Evolutionary conservation across 768 basidiomycete genomes (phyloP).

Genomic region (Russula abietina): DNA sequence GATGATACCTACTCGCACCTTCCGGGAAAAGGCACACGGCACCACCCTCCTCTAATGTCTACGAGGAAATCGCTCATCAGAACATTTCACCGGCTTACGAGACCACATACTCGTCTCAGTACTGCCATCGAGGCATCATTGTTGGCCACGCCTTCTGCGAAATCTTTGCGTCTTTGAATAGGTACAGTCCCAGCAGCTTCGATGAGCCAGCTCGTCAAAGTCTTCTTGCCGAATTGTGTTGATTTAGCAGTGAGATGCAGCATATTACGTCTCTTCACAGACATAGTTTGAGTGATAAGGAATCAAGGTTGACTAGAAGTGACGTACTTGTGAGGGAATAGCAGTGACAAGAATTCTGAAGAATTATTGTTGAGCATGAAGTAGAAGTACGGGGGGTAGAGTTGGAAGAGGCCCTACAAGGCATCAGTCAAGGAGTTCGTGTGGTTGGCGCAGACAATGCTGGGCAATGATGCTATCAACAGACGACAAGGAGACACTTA

Average conservation of each 20-base stretch:
- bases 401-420: conserved; percentile 44
- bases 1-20: conserved; percentile 79
- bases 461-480: conserved; percentile 30
- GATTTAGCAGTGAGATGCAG: conserved; percentile 83
- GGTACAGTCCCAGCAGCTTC: conserved; percentile 85
- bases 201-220: conserved; percentile 88
- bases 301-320: background rate
- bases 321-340: conserved; percentile 57
- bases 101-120: conserved; percentile 51
- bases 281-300: conserved; percentile 8
- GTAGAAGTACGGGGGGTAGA: background rate
- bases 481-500: background rate
- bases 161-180: conserved; percentile 71
- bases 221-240: conserved; percentile 75
- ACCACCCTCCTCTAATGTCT: conserved; percentile 74
- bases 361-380: background rate
- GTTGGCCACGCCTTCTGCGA: conserved; percentile 46
- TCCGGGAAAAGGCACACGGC: conserved; percentile 83
- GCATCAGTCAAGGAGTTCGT: conserved; percentile 84
- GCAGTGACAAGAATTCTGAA: conserved; percentile 65
- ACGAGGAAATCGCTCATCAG: conserved; percentile 12
- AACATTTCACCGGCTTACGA: conserved; percentile 14
- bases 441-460: conserved; percentile 83
- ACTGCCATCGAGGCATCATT: conserved; percentile 65
- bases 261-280: conserved; percentile 61